These are phyloP conservation scores for Eleusine indica DNA, from an alignment of 176 grass and related monocot genomes.

Conservation along the genomic window DNA sequence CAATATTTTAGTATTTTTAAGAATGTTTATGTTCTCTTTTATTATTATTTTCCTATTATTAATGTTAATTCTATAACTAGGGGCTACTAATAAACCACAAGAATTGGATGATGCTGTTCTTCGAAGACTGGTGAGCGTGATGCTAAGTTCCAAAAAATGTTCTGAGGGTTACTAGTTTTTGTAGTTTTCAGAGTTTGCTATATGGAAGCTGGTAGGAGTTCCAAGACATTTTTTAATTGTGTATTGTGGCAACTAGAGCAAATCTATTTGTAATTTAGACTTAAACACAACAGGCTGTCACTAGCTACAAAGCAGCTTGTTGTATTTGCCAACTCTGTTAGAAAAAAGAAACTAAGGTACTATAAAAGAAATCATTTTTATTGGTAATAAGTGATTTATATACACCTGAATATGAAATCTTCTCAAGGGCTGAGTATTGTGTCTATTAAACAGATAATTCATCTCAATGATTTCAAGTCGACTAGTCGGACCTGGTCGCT, in stretches of 20 bases:
- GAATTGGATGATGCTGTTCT: conserved; percentile 99
- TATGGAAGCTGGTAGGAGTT: conserved; percentile 13
- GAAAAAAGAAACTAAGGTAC: neutral
- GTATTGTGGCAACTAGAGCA: neutral
- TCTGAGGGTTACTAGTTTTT: neutral
- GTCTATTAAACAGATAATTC: neutral
- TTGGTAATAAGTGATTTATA: neutral
- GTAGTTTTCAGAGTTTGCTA: neutral
- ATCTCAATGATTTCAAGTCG: too few relatives aligned
- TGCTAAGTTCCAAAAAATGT: neutral
- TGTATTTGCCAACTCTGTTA: conserved; percentile 1
- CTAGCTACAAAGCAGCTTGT: neutral
- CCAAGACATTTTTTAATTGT: neutral
- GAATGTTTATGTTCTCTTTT: neutral
- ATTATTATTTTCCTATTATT: conserved; percentile 37
- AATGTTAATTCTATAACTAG: conserved; percentile 48
- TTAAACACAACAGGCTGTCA: neutral
- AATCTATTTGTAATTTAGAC: neutral
- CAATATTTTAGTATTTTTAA: neutral
- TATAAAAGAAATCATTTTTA: neutral
- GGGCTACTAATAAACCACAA: conserved; percentile 99
- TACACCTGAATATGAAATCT: neutral
- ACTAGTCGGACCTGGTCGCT: too few relatives aligned
- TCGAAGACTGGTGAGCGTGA: conserved; percentile 73
- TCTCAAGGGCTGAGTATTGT: neutral